Conservation (phyloP, 2,329 filamentous ascomycete species). For the Metarhizium humberi region DNA sequence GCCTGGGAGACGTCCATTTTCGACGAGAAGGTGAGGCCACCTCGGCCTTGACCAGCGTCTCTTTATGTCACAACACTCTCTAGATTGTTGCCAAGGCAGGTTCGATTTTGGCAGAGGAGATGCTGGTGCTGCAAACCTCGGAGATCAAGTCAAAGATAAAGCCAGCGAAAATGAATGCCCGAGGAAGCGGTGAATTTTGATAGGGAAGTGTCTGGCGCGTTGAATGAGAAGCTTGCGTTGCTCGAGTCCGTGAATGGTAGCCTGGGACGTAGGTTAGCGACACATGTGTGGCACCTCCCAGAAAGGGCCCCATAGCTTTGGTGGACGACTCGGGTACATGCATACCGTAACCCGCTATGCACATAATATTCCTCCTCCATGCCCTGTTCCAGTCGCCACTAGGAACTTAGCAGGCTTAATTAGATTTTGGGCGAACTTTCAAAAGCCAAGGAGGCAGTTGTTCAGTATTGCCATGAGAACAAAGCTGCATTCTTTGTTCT, state of each 20-base stretch:
- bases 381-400: neutral
- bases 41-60: neutral
- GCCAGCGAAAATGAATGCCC: neutral
- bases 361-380: constrained; percentile 1
- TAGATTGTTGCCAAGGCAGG: neutral
- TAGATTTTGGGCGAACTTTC: neutral
- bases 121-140: neutral
- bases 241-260: neutral
- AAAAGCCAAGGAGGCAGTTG: neutral
- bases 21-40: neutral
- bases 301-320: neutral
- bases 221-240: neutral
- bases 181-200: neutral
- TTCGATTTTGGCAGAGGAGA: neutral
- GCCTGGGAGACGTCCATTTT: constrained; percentile 89
- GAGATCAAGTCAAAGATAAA: neutral
- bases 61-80: neutral
- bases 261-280: neutral
- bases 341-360: neutral
- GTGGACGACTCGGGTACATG: neutral
- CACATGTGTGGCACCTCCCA: neutral
- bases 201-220: neutral
- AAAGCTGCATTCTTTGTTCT: neutral
- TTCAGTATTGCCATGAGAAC: neutral
- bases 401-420: neutral